A percentile compares a stretch with the other conserved stretches of the same genome.
These are phyloP conservation scores for Cadophora sp. DNA, from an alignment of 2,329 filamentous ascomycete species.

Conservation along the genomic window DNA sequence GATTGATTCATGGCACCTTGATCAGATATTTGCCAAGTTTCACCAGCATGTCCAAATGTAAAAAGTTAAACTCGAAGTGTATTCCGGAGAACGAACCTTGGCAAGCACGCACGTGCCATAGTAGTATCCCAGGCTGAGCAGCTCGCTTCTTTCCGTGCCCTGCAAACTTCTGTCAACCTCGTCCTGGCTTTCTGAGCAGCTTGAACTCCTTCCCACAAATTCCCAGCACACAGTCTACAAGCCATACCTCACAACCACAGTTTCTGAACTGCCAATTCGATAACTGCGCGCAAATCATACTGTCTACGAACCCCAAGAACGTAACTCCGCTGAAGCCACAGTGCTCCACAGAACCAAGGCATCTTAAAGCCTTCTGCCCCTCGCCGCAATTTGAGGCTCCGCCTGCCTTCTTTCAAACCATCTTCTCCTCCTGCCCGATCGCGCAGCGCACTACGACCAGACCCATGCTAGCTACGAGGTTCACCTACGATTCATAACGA, in stretches of 20 bases:
- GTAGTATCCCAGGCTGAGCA: not conserved
- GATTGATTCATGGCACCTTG: not conserved
- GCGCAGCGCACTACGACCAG: constrained; percentile 15
- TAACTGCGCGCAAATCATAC: constrained; percentile 27
- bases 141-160: constrained; percentile 15
- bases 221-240: constrained; percentile 17
- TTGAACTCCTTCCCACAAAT: constrained; percentile 29
- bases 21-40: not conserved
- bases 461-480: constrained; percentile 28
- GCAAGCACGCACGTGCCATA: constrained; percentile 3
- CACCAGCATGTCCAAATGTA: not conserved
- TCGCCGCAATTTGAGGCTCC: constrained; percentile 28
- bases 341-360: constrained; percentile 8
- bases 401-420: constrained; percentile 19
- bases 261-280: constrained; percentile 29
- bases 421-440: not conserved
- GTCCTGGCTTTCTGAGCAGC: constrained; percentile 21
- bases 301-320: constrained; percentile 18
- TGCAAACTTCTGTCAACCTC: constrained; percentile 16
- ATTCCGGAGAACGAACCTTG: not conserved
- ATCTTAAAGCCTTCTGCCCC: constrained; percentile 29
- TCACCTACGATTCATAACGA: constrained; percentile 19
- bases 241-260: not conserved
- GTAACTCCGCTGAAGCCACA: constrained; percentile 11
- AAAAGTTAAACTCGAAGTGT: not conserved